phyloP scores from a whole-genome alignment of 2,329 filamentous ascomycete genomes.

The Aspergillus sp. region DNA sequence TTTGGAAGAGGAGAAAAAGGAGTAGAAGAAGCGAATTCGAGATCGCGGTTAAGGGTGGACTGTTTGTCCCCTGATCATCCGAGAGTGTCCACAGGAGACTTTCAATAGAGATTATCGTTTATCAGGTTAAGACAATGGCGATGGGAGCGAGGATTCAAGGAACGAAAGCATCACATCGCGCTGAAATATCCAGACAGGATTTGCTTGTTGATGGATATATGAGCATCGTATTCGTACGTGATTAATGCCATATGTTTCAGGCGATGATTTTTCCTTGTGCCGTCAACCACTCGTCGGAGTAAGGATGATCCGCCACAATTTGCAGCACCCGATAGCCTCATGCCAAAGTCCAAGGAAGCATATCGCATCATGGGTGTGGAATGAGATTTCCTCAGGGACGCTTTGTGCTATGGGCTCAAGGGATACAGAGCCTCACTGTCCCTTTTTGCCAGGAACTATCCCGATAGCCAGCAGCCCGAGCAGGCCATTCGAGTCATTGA shows the following conservation, averaged over 20 bases:
- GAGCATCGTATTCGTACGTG: no score
- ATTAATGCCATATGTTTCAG: no score
- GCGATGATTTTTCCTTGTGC: no score
- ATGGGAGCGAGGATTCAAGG: no score
- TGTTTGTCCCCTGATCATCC: background rate
- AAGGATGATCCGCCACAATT: no score
- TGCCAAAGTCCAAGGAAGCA: slow-evolving; percentile 1
- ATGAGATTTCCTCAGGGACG: slow-evolving; percentile 30
- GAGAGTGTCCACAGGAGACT: background rate
- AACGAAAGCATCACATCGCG: no score
- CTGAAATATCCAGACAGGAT: no score
- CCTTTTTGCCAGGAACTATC: slow-evolving; percentile 40
- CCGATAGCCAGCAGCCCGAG: slow-evolving; percentile 32
- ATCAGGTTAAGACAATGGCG: background rate
- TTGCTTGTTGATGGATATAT: no score
- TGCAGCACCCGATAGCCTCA: no score
- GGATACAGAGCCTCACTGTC: slow-evolving; percentile 38
- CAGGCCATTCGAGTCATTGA: slow-evolving; percentile 22
- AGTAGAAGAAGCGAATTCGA: background rate
- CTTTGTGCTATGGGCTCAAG: slow-evolving; percentile 37
- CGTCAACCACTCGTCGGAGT: no score
- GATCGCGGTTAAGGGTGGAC: background rate
- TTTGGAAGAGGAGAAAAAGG: background rate
- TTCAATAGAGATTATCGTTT: background rate
- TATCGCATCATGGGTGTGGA: slow-evolving; percentile 26